Conservation (phyloP, 1,284 basidiomycete species). For the Violaceomyces palustris region DNA sequence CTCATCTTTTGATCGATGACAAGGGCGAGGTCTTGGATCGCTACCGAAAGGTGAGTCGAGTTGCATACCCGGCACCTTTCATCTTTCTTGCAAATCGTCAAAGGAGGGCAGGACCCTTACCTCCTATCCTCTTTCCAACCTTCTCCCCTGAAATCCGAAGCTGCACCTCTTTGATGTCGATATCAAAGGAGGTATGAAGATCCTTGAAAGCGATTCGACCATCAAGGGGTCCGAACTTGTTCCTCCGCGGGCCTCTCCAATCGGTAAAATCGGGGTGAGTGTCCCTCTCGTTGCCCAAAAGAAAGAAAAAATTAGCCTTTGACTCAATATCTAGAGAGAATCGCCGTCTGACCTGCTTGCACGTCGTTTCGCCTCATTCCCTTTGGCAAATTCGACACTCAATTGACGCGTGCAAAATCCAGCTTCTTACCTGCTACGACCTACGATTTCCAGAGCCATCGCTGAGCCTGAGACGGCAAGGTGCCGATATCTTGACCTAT, state of each 20-base stretch:
- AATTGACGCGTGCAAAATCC: slow-evolving; percentile 20
- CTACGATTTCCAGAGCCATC: slow-evolving; percentile 58
- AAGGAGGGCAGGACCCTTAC: background rate
- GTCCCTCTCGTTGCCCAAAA: background rate
- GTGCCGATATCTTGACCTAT: slow-evolving; percentile 57
- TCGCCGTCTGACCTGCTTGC: too few species aligned
- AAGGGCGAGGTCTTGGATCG: slow-evolving; percentile 52
- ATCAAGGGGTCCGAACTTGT: slow-evolving; percentile 52
- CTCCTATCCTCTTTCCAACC: background rate
- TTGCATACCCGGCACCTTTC: too few species aligned
- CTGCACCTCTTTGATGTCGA: slow-evolving; percentile 59
- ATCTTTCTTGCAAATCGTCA: too few species aligned
- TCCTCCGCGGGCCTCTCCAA: slow-evolving; percentile 43
- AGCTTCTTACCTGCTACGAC: slow-evolving; percentile 60
- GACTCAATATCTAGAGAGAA: too few species aligned
- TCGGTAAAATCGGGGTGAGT: slow-evolving; percentile 50
- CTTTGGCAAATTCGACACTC: too few species aligned
- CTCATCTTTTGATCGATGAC: slow-evolving; percentile 55
- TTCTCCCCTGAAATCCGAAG: background rate
- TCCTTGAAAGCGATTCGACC: slow-evolving; percentile 52
- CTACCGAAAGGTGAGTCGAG: slow-evolving; percentile 55
- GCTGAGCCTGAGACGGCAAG: slow-evolving; percentile 53
- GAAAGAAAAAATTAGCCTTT: too few species aligned
- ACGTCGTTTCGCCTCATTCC: background rate
- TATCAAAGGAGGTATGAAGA: slow-evolving; percentile 50